Evolutionary conservation across 371 early-diverging fungal species (phyloP).

Genomic region (Batrachochytrium dendrobatidis): DNA sequence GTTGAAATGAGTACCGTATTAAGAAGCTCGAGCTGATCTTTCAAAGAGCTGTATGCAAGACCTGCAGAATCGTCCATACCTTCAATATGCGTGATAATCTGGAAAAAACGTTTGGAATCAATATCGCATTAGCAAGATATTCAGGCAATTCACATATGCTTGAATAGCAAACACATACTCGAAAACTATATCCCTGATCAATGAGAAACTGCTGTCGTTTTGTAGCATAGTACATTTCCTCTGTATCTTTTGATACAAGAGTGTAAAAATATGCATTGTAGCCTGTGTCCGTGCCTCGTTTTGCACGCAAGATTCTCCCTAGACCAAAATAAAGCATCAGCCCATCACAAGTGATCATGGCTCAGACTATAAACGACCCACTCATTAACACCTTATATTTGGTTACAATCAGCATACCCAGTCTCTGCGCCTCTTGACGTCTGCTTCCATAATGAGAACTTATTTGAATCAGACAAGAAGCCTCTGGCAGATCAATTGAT

Average conservation of each 20-base stretch:
- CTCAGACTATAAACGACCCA: no score
- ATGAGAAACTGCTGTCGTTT: slow-evolving; percentile 98
- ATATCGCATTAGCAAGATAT: not conserved
- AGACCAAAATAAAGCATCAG: not conserved
- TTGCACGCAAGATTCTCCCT: slow-evolving; percentile 91
- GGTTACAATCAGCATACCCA: no score
- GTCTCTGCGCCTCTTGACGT: slow-evolving; percentile 98
- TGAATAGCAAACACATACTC: slow-evolving; percentile 43
- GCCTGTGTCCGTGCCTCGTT: slow-evolving; percentile 94
- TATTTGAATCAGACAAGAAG: slow-evolving; percentile 98
- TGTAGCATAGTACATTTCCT: slow-evolving; percentile 98
- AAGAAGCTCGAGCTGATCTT: slow-evolving; percentile 83
- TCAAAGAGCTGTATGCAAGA: slow-evolving; percentile 65
- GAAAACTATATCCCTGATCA: slow-evolving; percentile 99
- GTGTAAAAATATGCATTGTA: slow-evolving; percentile 97
- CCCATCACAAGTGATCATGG: not conserved
- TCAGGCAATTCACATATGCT: not conserved
- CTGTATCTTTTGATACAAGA: slow-evolving; percentile 97
- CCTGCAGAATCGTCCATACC: slow-evolving; percentile 68
- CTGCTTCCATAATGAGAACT: slow-evolving; percentile 98
- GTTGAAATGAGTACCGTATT: slow-evolving; percentile 63
- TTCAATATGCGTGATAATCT: slow-evolving; percentile 58
- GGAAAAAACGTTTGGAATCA: not conserved
- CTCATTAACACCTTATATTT: no score
- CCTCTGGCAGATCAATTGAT: slow-evolving; percentile 99